Evolutionary conservation across 176 grass and related monocot genomes (phyloP).

Genomic region (Lolium multiflorum): DNA sequence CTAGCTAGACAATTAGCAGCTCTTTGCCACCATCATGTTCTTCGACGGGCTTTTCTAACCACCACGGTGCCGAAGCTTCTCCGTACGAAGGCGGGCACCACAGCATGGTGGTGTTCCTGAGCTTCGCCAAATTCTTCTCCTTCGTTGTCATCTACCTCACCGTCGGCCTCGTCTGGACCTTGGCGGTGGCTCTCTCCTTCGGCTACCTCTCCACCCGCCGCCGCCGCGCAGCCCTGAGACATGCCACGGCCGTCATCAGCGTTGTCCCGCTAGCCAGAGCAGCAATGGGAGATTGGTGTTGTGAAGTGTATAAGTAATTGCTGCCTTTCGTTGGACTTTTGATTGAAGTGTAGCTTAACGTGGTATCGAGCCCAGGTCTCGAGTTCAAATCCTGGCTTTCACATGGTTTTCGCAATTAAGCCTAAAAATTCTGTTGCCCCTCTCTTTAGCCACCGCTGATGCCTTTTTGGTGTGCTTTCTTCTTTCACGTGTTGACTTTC

Average conservation of each 20-base stretch:
- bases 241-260: background rate
- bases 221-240: background rate
- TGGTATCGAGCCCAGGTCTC: no score
- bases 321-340: no score
- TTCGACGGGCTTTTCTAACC: constrained; percentile 6
- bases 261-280: background rate
- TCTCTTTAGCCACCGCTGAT: no score
- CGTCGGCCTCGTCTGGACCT: constrained; percentile 45
- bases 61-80: background rate
- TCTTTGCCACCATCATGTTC: constrained; percentile 30
- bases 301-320: no score
- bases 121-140: constrained; percentile 46
- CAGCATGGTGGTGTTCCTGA: constrained; percentile 41
- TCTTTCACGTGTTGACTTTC: no score
- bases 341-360: no score
- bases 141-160: constrained; percentile 51
- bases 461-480: no score
- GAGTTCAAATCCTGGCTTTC: no score
- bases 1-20: constrained; percentile 1
- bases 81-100: constrained; percentile 35
- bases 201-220: constrained; percentile 26
- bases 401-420: no score
- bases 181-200: constrained; percentile 18
- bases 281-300: background rate
- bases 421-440: no score